Base-by-base conservation (phyloP, 1,284 basidiomycete genomes). In the Meripilus lineatus region DNA sequence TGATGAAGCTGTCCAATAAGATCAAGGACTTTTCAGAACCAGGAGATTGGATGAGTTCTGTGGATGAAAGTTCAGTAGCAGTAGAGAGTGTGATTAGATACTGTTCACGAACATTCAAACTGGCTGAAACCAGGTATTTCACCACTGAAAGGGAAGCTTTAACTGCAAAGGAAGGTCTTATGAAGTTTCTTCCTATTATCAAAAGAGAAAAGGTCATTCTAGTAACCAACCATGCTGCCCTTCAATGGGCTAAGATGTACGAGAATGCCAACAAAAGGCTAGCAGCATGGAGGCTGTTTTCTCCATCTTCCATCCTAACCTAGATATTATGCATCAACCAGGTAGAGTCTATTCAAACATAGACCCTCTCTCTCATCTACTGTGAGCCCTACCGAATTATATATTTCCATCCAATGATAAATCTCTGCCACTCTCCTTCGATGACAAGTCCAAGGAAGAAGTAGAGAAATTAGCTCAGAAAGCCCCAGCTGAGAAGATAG, bases 291-390 rank as follows among this genome's bases (percentile, higher is more conserved):
- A 59, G 60, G 45, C 54, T 3, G 47, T 59, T 1, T 62, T 62
- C 41, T 26, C 56, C 11, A 59, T 61, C 0, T 66, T 56, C 45
- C 13, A 21, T 2, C 67, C 62, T 1, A 47, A 45, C 1, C 39
- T 70, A 13, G 32, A 55, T 5, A 67, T 69, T 11, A 48, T 68
- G 3, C 66, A 68, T 41, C 53, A 59, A 15, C 56, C 64, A 2
- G 67, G 66, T 5, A 40, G 55, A 6, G 54, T 63, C 0, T 65
- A 69, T 38, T 64, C 59, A 0, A 68, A 68, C 46, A 63, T 67
- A 0, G 65, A 67, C 46, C 64, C 65, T 0, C 46, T 67, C 1
- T 67, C 64, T 4, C 50, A 60, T 14, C 44, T 67, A 2, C 50
- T 49, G n/a, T 41, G 54, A 8, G 25, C 17, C 20, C 41, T 35